These are phyloP conservation scores for Lactarius vividus DNA, from an alignment of 768 basidiomycete species.

Conservation along the genomic window DNA sequence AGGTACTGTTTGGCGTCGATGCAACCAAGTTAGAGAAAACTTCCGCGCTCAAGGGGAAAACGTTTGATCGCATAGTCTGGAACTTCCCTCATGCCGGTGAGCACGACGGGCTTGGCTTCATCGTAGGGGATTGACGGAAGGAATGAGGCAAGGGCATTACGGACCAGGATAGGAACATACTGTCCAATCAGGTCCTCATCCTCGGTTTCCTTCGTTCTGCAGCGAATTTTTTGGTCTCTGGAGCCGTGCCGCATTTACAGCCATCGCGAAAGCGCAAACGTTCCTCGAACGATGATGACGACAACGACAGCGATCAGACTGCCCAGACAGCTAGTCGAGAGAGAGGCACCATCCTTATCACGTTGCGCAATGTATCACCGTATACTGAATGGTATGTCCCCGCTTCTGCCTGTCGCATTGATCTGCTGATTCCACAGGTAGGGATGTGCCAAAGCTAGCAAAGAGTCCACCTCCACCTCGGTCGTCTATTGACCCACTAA, in stretches of 20 bases:
- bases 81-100: constrained; percentile 96
- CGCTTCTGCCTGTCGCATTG: not conserved
- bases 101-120: not conserved
- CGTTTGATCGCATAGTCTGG: constrained; percentile 83
- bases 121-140: constrained; percentile 15
- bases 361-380: constrained; percentile 80
- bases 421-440: constrained; percentile 32
- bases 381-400: constrained; percentile 77
- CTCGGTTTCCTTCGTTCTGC: constrained; percentile 80
- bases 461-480: constrained; percentile 64
- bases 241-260: constrained; percentile 48
- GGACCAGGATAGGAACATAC: constrained; percentile 90
- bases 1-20: constrained; percentile 80
- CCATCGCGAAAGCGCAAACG: constrained; percentile 45
- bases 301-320: constrained; percentile 37
- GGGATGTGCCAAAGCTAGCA: constrained; percentile 76
- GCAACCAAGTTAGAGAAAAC: constrained; percentile 71
- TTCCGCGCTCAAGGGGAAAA: constrained; percentile 53
- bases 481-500: constrained; percentile 45
- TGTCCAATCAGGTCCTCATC: constrained; percentile 82
- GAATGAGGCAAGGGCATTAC: constrained; percentile 80
- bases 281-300: constrained; percentile 42
- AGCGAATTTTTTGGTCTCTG: constrained; percentile 54
- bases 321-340: constrained; percentile 30
- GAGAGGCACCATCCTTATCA: constrained; percentile 80